Base-by-base conservation (phyloP, 768 basidiomycete species). In the Tricholoma hemisulphureum region DNA sequence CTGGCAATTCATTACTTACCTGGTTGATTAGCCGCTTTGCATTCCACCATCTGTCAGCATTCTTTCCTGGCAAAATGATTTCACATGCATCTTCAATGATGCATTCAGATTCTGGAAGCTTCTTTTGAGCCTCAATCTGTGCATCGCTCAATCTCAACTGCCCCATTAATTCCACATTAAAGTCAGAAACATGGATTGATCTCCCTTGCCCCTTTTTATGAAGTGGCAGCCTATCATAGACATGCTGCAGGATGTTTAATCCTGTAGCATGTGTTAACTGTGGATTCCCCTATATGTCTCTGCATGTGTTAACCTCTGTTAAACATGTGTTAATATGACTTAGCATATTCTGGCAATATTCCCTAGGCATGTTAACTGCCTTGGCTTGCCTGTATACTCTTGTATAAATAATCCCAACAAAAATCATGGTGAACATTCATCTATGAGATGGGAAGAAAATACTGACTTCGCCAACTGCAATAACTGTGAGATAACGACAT, bases 41-140 rank as follows among this genome's bases (percentile, higher is more conserved):
- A 52, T 66, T 61, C 64, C 64, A 67, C 59, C 60, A 67, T 9
- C 59, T 54, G 59, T 67, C 55, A 3, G 57, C 53, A 53, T 65
- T 63, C 39, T 63, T 63, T 23, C 62, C 62, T 3, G 61, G 63
- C 53, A 60, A 68, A 14, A 68, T 68, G 20, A 61, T 58, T 24
- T 64, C 53, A 31, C 58, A 29, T n/a, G 57, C 56, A 62, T 67
- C 53, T 13, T n/a, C 35, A 50, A 65, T 54, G 6, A 57, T 26
- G n/a, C 48, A 18, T 20, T 50, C 50, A 54, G 32, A n/a, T 34
- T 43, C 31, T 14, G 43, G 23, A 11, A 48, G n/a, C 16, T 31
- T n/a, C 10, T 51, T 45, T 14, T 37, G 20, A 6, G 26, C 28
- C 23, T n/a, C 56, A 28, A 32, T 37, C 39, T 57, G 29, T 49